Base-by-base conservation (phyloP, 2,329 filamentous ascomycete genomes). In the Alternaria sp. region DNA sequence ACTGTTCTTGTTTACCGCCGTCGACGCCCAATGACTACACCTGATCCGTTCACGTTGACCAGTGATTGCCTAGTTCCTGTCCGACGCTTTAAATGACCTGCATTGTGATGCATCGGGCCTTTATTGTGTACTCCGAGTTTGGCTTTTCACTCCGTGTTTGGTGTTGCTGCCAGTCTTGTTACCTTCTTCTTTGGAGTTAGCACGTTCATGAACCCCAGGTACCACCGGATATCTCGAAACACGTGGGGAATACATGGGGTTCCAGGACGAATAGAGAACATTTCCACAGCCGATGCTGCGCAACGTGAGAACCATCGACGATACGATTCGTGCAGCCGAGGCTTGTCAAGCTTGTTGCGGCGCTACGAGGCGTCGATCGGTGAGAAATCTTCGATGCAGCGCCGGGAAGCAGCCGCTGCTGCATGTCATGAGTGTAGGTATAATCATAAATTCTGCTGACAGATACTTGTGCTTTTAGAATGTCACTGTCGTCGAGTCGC, bases 171-270 rank as follows among this genome's bases (percentile, higher is more conserved):
- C 45, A 36, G 59, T 56, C 65, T 64, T 68, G 69, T 40, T 40
- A 73, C 70, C 70, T 73, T 69, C 70, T 71, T 54, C 15, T 68
- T 71, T 32, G 62, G 36, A 63, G 66, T 72, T 72, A 72, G 67
- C 51, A 21, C 36, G 8, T 40, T 40, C 8, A 40, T 40, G 36
- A 46, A 47, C 52, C 45, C 49, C 60, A 54, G 58, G 52, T 25
- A 52, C 54, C 55, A 32, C 36, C 46, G 36, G 32, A n/a, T 40
- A 54, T n/a, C 9, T 49, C 21, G 26, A 54, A 50, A 62, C 61
- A 60, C 56, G 57, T 63, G 57, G 45, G 46, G 43, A 23, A 47
- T 32, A 30, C 23, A 19, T 17, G 25, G n/a, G 30, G 13, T 28
- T 17, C 26, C 19, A 30, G 19, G 43, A 21, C 26, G 51, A 59